Evolutionary conservation across 2,329 filamentous ascomycete genomes (phyloP).

Genomic region (Arachnopeziza araneosa): DNA sequence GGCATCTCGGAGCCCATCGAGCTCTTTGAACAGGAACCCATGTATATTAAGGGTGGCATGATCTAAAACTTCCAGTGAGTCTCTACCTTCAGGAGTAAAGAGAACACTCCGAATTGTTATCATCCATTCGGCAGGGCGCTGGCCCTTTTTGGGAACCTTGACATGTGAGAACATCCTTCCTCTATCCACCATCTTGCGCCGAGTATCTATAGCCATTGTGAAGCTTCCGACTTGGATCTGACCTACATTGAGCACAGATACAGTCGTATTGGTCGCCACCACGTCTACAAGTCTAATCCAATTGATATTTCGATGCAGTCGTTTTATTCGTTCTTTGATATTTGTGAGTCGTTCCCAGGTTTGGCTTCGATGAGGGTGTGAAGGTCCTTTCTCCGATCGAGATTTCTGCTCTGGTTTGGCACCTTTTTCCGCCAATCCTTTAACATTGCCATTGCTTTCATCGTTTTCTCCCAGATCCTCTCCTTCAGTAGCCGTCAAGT

Average conservation of each 20-base stretch:
- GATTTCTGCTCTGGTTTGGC: conserved; percentile 15
- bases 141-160: conserved; percentile 55
- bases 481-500: conserved; percentile 61
- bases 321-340: conserved; percentile 80
- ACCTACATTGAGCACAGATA: conserved; percentile 76
- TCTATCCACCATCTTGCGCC: conserved; percentile 84
- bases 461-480: conserved; percentile 28
- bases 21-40: conserved; percentile 77
- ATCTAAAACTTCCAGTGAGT: conserved; percentile 84
- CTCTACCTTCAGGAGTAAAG: conserved; percentile 78
- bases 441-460: conserved; percentile 22
- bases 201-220: conserved; percentile 82
- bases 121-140: conserved; percentile 89
- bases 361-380: conserved; percentile 49
- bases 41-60: conserved; percentile 85
- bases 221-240: conserved; percentile 79
- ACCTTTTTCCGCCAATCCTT: conserved; percentile 22
- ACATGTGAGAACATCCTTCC: conserved; percentile 83
- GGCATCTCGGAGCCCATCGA: conserved; percentile 84
- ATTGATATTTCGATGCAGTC: conserved; percentile 76
- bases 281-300: conserved; percentile 90
- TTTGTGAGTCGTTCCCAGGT: conserved; percentile 76
- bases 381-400: conserved; percentile 21
- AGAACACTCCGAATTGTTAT: conserved; percentile 78
- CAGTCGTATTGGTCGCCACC: conserved; percentile 71